phyloP scores from a whole-genome alignment of 164 flowering plant genomes.

The Protea cynaroides region DNA sequence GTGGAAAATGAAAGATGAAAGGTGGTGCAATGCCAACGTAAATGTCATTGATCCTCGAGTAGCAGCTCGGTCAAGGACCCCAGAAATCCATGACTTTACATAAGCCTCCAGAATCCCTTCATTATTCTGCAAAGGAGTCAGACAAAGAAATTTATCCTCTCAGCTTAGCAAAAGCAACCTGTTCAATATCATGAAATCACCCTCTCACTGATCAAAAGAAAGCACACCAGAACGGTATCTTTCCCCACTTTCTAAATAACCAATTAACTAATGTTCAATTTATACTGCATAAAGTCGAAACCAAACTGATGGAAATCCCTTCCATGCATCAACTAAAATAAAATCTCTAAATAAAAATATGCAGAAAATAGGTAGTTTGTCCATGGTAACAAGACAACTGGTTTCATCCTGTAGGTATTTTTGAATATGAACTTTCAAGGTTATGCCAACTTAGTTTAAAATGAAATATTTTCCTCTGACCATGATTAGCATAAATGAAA shows the following conservation, averaged over 20 bases:
- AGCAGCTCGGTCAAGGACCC: conserved; percentile 80
- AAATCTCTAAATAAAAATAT: neutral
- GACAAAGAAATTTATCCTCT: neutral
- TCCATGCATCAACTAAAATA: neutral
- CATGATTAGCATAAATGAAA: no score
- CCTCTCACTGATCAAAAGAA: no score
- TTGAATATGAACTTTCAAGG: neutral
- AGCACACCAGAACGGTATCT: neutral
- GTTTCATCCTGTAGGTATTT: no score
- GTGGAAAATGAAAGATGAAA: conserved; percentile 59
- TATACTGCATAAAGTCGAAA: neutral
- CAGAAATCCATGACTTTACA: conserved; percentile 82
- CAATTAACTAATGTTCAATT: neutral
- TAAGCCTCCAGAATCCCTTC: conserved; percentile 77
- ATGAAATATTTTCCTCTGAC: no score
- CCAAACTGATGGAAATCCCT: neutral
- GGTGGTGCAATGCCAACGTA: conserved; percentile 69
- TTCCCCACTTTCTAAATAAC: neutral
- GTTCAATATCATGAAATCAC: neutral
- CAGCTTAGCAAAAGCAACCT: no score
- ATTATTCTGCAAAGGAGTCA: conserved; percentile 42
- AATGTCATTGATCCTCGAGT: conserved; percentile 51
- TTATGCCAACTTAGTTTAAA: neutral
- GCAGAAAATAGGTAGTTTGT: neutral
- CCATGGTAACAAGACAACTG: neutral